Evolutionary conservation across 2,329 filamentous ascomycete species (phyloP), one percentile per base, ranked within the genome.

Genomic region (Xylariaceae sp.): DNA sequence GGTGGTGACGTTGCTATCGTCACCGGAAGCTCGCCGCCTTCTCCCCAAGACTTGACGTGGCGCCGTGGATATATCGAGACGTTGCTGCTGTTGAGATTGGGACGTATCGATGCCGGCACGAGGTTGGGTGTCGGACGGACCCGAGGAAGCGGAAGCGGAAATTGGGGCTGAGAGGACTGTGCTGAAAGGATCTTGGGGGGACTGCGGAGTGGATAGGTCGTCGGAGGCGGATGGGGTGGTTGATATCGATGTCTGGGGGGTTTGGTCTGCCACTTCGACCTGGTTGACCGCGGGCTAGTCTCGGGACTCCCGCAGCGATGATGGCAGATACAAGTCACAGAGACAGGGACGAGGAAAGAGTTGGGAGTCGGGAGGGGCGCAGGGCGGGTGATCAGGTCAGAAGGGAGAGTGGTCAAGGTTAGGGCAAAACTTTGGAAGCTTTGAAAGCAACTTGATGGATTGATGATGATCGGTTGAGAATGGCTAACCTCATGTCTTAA

Each of bases 201-300:
- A 72, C 63, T 75, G 80, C 79, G 82, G 79, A 71, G 76, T 79
- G 75, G 80, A 73, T 80, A 83, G 81, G 79, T 81, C 74, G 85
- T 86, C 86, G 83, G 87, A 76, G 78, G 80, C 78, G 83, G 80
- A 77, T 81, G 81, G 82, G 81, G 82, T 77, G 74, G 75, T 72
- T 73, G 70, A 63, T 64, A 67, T 72, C 72, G 65, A 62, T 57
- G 75, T 73, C 71, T 75, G 77, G 74, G 81, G 77, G 71, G 69
- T 77, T 78, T 84, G 81, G 83, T 88, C 81, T 81, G 87, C 87
- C 87, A 90, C 87, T 81, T 85, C 86, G 85, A 84, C 76, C 56
- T 73, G 39, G 43, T 59, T 59, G 73, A 64, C 65, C 75, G 76
- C 75, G 77, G 80, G 75, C 56, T 63, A 57, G 60, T 60, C 60